Evolutionary conservation across 768 basidiomycete genomes (phyloP), one percentile per base, ranked within the genome.

Genomic region (Leccinum longicurvipes): DNA sequence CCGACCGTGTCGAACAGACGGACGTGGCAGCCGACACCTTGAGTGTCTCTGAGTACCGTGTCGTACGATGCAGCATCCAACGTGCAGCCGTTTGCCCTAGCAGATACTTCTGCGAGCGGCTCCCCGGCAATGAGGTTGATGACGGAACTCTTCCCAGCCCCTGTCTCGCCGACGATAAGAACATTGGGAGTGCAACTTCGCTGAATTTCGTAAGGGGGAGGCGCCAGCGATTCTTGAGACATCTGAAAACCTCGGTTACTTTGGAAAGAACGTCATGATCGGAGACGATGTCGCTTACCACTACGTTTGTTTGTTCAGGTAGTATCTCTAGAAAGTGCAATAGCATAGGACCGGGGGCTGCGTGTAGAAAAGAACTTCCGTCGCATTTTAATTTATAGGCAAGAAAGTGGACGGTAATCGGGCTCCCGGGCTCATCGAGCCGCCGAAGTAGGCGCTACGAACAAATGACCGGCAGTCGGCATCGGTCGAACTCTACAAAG

Each of bases 91-190:
- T 25, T 48, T 9, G 72, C 69, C 1, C 64, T n/a, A n/a, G 65
- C 64, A 10, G 71, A 73, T 6, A 67, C 63, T 0, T 29, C 39
- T 4, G 76, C 75, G 6, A 62, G 45, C 0, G 60, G 15, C 5
- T 58, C 41, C 10, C 67, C 68, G 19, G 62, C 63, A 34, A 78
- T 56, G 65, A 78, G 71, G 57, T 77, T 78, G 52, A 77, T 58
- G 28, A 77, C 65, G 2, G 73, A 74, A 54, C 77, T 78, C 53
- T 78, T 78, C 9, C 72, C 67, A 5, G 42, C 56, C 1, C 67
- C 67, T 25, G 67, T 67, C 55, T 69, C 67, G 6, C 67, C 72
- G 12, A 78, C 76, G 34, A 64, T 68, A 15, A 68, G 76, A 7
- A 57, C 65, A 10, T 78, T 78, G 45, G 74, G 74, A 42, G 58